Base-by-base conservation (phyloP, 371 early-diverging fungal species). In the Actinomortierella wolfii region DNA sequence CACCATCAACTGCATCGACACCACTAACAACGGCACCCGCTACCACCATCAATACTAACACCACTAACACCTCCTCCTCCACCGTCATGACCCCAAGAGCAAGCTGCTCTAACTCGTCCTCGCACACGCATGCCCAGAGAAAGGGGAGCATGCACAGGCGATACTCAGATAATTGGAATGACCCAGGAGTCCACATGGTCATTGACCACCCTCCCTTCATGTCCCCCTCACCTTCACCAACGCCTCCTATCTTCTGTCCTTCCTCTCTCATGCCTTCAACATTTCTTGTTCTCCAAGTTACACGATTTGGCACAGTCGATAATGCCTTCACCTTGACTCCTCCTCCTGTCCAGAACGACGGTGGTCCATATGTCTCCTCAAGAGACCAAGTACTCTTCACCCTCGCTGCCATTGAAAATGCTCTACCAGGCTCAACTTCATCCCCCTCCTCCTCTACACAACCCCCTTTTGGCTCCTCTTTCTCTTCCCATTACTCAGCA, bases 231-330 rank as follows among this genome's bases (percentile, higher is more conserved):
- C 42, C 57, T 3, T 39, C 48, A 11, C 34, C 29, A 47, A 18
- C 40, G 24, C 18, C 23, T n/a, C 23, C 14, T 28, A 26, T 24
- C 14, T 34, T 21, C 41, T 14, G 3, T 40, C 41, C 34, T n/a
- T n/a, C 34, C 14, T 14, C 34, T 8, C 17, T 21, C 53, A 52
- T 9, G 21, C 5, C 11, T 43, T 1, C 34, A 39, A 39, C 20
- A 21, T 28, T 65, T 0, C 59, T 71, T 20, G 28, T 71, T 26
- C 56, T 71, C 7, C 73, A 71, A 15, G 63, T 66, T 20, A 71
- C 73, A 13, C 62, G 59, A 14, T 71, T 71, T 28, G 71, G 71
- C 23, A 71, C 59, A 1, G 40, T 71, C 41, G 73, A 71, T 34
- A 66, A 66, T 42, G 62, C 66, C 51, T 62, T 61, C 48, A 45